phyloP scores from a whole-genome alignment of 345 rosid genomes.

The Carallia brachiata region DNA sequence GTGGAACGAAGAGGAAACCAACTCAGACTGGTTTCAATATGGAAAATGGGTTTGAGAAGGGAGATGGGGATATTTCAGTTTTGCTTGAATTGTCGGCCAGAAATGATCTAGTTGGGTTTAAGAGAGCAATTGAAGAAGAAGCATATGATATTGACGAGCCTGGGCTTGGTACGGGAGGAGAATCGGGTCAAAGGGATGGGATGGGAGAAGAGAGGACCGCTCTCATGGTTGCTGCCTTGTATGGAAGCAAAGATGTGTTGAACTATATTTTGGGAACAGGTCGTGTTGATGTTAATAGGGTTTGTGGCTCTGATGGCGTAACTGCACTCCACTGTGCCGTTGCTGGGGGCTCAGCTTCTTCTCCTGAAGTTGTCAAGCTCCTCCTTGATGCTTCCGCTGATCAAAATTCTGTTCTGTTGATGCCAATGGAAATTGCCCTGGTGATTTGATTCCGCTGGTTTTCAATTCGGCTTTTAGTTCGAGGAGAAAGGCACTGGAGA shows the following conservation, averaged over 20 bases:
- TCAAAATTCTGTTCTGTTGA: constrained; percentile 50
- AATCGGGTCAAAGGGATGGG: constrained; percentile 53
- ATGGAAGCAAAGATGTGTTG: constrained; percentile 70
- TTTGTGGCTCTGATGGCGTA: constrained; percentile 70
- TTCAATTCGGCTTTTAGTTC: constrained; percentile 36
- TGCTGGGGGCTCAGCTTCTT: constrained; percentile 61
- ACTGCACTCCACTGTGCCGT: constrained; percentile 89
- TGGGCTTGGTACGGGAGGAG: constrained; percentile 76
- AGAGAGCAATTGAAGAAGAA: constrained; percentile 49
- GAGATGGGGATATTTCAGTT: constrained; percentile 39
- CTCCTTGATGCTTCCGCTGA: constrained; percentile 70
- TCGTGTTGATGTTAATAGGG: constrained; percentile 56
- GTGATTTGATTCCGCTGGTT: constrained; percentile 47
- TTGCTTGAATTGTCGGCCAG: constrained; percentile 73
- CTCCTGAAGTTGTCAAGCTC: constrained; percentile 58
- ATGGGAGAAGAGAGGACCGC: constrained; percentile 86
- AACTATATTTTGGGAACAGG: constrained; percentile 50
- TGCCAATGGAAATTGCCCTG: constrained; percentile 57
- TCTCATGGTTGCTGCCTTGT: constrained; percentile 84
- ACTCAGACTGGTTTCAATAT: constrained; percentile 20
- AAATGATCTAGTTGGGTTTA: constrained; percentile 63
- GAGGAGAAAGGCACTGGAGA: constrained; percentile 55
- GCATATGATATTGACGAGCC: constrained; percentile 53
- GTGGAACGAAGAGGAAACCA: constrained; percentile 35
- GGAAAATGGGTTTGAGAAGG: constrained; percentile 18